Base-by-base conservation (phyloP, 2,329 filamentous ascomycete species). In the Fusarium tuaranense region DNA sequence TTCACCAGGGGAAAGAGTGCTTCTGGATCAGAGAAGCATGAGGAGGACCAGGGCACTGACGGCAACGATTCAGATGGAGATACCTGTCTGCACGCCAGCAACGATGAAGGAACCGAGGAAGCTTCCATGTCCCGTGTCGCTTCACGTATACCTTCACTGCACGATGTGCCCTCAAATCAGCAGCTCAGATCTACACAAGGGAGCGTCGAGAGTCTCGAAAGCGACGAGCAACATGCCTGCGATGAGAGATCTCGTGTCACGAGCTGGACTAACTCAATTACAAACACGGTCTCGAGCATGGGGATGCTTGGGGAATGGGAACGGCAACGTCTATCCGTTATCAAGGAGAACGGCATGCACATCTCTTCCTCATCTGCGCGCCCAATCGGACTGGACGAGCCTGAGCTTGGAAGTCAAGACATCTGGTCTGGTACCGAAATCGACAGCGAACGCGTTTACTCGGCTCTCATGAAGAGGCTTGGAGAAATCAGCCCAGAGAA, bases 211-310 rank as follows among this genome's bases (percentile, higher is more conserved):
- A 91, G 87, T 69, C 73, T 88, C 3, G 75, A 74, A 25, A 86
- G 83, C 63, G 84, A 85, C 7, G 81, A 80, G 39, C 81, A 80
- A 46, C 82, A 82, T 61, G 78, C 76, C 1, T 84, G 81, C 16
- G 87, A 89, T 44, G 87, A 90, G 22, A 89, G 85, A 73, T 93
- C 91, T n/a, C 84, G 92, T 25, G 89, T 94, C 61, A 94, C 92
- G 2, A 95, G 92, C 80, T 94, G 93, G 93, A 89, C 88, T 6
- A 90, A 91, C 70, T 93, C 92, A 0, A 89, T 88, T 2, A 85
- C 87, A 2, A 87, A 87, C 67, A 90, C 88, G 4, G 87, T 89
- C 4, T 82, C 87, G 7, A 89, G 82, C 80, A 68, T 86, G 53
- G 82, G 68, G 20, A 68, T 60, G 6, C 78, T 78, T 65, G 82